A percentile compares a stretch with the other conserved stretches of the same genome.
Conservation (phyloP, 148 eudicot genomes). For the Pouteria glomerata region DNA sequence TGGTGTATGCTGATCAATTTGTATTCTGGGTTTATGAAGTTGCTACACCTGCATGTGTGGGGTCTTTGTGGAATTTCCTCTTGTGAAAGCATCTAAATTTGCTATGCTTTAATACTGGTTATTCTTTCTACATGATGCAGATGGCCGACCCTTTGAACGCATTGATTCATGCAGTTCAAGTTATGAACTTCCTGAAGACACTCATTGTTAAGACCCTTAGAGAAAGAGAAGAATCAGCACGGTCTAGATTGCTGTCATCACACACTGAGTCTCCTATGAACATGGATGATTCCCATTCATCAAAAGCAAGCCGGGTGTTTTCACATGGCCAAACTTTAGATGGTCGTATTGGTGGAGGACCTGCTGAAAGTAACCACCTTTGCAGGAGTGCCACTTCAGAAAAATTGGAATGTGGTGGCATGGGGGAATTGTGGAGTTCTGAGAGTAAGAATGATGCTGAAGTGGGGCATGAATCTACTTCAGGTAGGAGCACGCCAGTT, state of each 20-base stretch:
- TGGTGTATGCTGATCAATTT: too few species aligned
- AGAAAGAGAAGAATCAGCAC: constrained; percentile 43
- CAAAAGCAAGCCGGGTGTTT: constrained; percentile 17
- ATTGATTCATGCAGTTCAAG: constrained; percentile 89
- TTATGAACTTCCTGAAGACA: constrained; percentile 85
- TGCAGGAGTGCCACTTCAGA: constrained; percentile 33
- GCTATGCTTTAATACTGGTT: background rate
- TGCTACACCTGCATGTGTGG: too few species aligned
- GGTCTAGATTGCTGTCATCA: constrained; percentile 9
- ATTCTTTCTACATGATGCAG: constrained; percentile 35
- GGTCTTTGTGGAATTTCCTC: too few species aligned
- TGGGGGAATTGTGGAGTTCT: constrained; percentile 29
- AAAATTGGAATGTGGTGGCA: constrained; percentile 32
- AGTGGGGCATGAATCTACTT: constrained; percentile 15
- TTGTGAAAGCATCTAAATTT: background rate
- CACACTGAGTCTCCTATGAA: too few species aligned
- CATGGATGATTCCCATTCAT: constrained; percentile 13
- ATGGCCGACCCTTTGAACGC: constrained; percentile 96
- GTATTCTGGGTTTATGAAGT: too few species aligned
- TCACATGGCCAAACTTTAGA: constrained; percentile 5
- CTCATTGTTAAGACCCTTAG: constrained; percentile 49
- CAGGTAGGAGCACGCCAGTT: constrained; percentile 12
- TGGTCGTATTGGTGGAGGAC: too few species aligned
- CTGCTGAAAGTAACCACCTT: constrained; percentile 16
- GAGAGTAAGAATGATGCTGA: constrained; percentile 22